A percentile compares a stretch with the other conserved stretches of the same genome.
phyloP scores from a whole-genome alignment of 1,284 basidiomycete species.

The Mycena sp. region DNA sequence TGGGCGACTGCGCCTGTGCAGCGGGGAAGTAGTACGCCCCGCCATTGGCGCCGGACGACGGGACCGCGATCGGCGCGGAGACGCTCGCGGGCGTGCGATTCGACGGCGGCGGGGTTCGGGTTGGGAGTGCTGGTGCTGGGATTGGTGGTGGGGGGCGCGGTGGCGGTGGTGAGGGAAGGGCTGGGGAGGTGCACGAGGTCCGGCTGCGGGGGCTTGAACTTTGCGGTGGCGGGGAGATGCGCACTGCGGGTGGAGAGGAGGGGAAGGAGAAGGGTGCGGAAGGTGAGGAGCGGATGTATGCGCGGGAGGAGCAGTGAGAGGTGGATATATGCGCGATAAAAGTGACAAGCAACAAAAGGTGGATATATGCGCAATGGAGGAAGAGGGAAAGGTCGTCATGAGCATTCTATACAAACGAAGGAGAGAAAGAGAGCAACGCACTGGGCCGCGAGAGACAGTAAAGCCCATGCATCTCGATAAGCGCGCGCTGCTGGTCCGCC shows the following conservation, averaged over 20 bases:
- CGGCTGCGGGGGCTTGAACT: constrained; percentile 72
- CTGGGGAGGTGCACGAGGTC: constrained; percentile 5
- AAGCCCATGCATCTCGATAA: constrained; percentile 90
- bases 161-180: background rate
- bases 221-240: constrained; percentile 88
- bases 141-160: background rate
- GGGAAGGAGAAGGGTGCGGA: background rate
- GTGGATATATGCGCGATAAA: too few species aligned
- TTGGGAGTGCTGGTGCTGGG: too few species aligned
- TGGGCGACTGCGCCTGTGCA: background rate
- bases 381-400: too few species aligned
- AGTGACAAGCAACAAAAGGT: too few species aligned
- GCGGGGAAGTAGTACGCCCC: constrained; percentile 13
- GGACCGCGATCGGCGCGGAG: constrained; percentile 69
- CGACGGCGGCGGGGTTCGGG: too few species aligned
- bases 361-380: too few species aligned
- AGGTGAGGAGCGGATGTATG: background rate
- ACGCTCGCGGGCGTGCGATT: constrained; percentile 66
- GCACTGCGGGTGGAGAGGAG: constrained; percentile 62
- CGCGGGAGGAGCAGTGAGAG: background rate
- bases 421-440: constrained; percentile 51
- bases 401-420: background rate
- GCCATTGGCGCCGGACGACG: background rate
- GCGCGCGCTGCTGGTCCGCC: constrained; percentile 85
- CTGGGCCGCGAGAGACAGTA: constrained; percentile 88